Evolutionary conservation across 2,329 filamentous ascomycete genomes (phyloP).

Genomic region (Kalaharituber pfeilii): DNA sequence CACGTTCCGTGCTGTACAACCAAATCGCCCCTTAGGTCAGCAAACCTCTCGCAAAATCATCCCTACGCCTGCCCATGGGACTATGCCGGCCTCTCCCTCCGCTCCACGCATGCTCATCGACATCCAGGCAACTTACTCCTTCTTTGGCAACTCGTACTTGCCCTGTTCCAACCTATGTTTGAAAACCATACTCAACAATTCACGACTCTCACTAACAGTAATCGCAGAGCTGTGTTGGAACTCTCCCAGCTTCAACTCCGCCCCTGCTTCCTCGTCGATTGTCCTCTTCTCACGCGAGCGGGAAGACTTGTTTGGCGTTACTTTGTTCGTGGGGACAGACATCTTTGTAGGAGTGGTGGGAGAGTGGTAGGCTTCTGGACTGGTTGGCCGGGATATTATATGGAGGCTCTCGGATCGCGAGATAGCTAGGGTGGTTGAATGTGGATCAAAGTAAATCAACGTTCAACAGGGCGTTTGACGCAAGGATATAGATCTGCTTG

Average conservation of each 20-base stretch:
- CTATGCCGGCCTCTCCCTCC: too few relatives aligned
- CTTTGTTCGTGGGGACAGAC: not conserved
- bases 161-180: conserved; percentile 61
- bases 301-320: conserved; percentile 28
- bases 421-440: too few relatives aligned
- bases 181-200: conserved; percentile 80
- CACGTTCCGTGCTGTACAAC: conserved; percentile 5
- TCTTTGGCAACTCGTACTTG: conserved; percentile 30
- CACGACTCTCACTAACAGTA: conserved; percentile 76
- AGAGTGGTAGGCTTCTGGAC: too few relatives aligned
- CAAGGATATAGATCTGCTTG: too few relatives aligned
- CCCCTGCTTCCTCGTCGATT: conserved; percentile 75
- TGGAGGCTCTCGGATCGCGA: too few relatives aligned
- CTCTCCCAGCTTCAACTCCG: conserved; percentile 71
- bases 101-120: not conserved
- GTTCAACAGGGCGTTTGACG: too few relatives aligned
- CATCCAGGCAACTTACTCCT: not conserved
- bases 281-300: conserved; percentile 48
- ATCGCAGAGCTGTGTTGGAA: conserved; percentile 65
- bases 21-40: too few relatives aligned
- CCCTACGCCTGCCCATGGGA: too few relatives aligned
- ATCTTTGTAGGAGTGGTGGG: too few relatives aligned
- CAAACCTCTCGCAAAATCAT: too few relatives aligned
- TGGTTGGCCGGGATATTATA: too few relatives aligned
- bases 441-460: too few relatives aligned